Evolutionary conservation across 352 stramenopile genomes (phyloP), one percentile per base, ranked within the genome.

Genomic region (Globisporangium spiculum): DNA sequence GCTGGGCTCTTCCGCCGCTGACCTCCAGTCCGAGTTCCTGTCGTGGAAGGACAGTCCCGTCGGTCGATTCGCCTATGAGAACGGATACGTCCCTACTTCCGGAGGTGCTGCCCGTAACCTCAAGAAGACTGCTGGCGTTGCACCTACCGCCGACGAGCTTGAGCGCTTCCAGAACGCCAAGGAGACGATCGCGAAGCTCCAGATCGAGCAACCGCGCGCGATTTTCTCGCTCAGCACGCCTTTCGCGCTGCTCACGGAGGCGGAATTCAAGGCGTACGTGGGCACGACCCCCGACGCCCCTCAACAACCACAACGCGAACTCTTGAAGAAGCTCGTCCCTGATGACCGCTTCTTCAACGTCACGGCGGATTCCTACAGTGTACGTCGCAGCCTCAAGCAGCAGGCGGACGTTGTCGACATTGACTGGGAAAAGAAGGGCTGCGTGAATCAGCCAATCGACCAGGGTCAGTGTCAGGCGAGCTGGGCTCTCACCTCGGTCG

Each of bases 361-460:
- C 6, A 59, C 50, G n/a, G 60, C 53, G 44, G 48, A n/a, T 22
- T 24, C 48, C 20, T 26, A 68, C 32, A 36, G 1, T 68, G 60
- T 58, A 59, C 58, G 16, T 65, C 60, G 60, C 30, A 44, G 36
- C 18, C 32, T 66, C 20, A 57, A 14, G 67, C 34, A 22, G 8
- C 30, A 50, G 16, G 61, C 27, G 5, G 34, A 66, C 24, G 48
- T 38, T 9, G 48, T 60, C 38, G 24, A 52, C 6, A 68, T 88
- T 32, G 86, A 97, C 66, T 97, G 88, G 90, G 63, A 81, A 65
- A 44, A 75, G 3, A 72, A 74, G 56, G 80, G 75, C 32, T 87
- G 75, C 53, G 94, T 99, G 38, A 97, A 82, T 1, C 56, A 62
- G 26, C 70, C 84, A 8, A 83, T 79, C 60, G 75, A 87, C 60